Evolutionary conservation across 192 early-diverging fungal genomes (phyloP), one percentile per base, ranked within the genome.

Genomic region (Backusella liffmaniae): DNA sequence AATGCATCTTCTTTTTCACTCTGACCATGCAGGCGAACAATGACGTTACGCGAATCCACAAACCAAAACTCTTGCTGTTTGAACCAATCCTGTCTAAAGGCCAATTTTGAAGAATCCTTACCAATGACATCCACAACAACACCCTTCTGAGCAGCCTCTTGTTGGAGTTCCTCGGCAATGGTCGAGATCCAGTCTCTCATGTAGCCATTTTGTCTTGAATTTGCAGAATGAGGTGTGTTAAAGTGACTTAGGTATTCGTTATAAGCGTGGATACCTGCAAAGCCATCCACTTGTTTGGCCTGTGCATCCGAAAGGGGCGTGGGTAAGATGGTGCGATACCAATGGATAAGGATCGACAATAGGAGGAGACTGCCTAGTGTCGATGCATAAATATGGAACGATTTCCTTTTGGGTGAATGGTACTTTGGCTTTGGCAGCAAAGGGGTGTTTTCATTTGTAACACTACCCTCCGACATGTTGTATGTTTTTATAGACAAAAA

Each of bases 1-100:
- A 92, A 77, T 0, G 92, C 85, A 15, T 82, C 79, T 1, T 78
- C 65, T 46, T 84, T 74, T 18, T 79, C 80, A 1, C 72, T 76
- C 8, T 53, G 30, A 12, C 72, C 76, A 66, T 46, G 68, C 12
- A 71, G 46, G 9, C 41, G 76, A 67, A 53, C 66, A 29, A 77
- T 15, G 8, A 78, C 76, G 69, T 77, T 81, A 2, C 67, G 41
- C 5, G 79, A 77, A 41, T 71, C 53, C 7, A 56, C 26, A 51
- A 77, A 72, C 72, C 79, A 76, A 41, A 69, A 30, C 46, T 67
- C 72, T 4, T 73, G 72, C 62, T 51, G 5, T 1, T 30, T 21
- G 26, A 51, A 51, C 42, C 67, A 70, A 39, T 70, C 21, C n/a
- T 34, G 26, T 21, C 37, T 18, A n/a, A 39, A 32, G 2, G 16